Conservation (phyloP, 257 asterid species). For the Solanum stenotomum region DNA sequence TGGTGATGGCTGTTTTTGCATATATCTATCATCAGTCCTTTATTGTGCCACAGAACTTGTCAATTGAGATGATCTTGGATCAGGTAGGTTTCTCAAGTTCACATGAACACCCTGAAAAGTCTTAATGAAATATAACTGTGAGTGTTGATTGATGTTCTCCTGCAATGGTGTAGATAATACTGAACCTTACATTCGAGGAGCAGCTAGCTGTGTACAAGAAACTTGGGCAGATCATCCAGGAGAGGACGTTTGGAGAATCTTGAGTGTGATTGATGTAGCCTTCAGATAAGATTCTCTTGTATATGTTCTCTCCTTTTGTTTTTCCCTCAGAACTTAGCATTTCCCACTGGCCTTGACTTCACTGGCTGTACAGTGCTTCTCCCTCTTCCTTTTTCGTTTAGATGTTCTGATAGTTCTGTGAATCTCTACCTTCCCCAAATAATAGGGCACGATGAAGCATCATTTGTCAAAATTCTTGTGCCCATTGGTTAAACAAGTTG, state of each 20-base stretch:
- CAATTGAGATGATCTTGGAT: constrained; percentile 65
- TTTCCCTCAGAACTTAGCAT: not conserved
- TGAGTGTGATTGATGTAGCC: constrained; percentile 9
- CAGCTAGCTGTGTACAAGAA: constrained; percentile 38
- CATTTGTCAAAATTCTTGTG: not conserved
- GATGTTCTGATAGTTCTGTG: not conserved
- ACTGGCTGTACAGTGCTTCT: not conserved
- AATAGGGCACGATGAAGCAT: not conserved
- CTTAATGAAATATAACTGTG: not conserved
- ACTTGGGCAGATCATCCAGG: constrained; percentile 64
- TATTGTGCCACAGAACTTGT: constrained; percentile 49
- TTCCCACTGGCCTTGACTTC: not conserved
- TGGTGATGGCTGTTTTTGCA: constrained; percentile 90
- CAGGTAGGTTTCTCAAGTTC: constrained; percentile 30
- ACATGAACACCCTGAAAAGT: not conserved
- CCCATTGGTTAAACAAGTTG: not conserved
- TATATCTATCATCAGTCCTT: constrained; percentile 81
- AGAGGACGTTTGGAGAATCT: constrained; percentile 48
- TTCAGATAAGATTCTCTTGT: not conserved
- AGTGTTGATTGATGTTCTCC: not conserved
- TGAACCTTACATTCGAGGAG: constrained; percentile 75
- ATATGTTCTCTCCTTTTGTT: not conserved
- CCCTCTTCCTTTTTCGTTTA: not conserved
- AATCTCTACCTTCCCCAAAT: not conserved
- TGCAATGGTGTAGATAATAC: constrained; percentile 37